Evolutionary conservation across 1,139 yeast genomes (phyloP).

Genomic region (Meyerozyma guilliermondii): DNA sequence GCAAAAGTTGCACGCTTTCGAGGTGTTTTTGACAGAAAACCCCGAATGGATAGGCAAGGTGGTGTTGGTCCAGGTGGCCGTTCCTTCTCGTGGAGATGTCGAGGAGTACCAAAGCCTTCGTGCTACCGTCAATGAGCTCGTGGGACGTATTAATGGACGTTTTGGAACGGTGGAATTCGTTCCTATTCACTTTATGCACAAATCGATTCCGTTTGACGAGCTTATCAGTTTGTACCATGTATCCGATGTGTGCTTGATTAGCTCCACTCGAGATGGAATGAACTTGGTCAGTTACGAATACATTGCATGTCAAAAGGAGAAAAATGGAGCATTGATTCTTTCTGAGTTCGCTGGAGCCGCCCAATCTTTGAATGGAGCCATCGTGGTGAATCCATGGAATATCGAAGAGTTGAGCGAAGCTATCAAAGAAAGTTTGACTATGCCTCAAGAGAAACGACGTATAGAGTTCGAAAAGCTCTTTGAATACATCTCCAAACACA

Average conservation of each 20-base stretch:
- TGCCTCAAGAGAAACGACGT: conserved; percentile 73
- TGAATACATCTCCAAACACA: conserved; percentile 83
- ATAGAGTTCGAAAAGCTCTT: conserved; percentile 80
- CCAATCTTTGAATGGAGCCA: conserved; percentile 88
- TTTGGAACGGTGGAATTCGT: conserved; percentile 97
- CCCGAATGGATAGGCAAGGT: conserved; percentile 99
- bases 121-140: conserved; percentile 91
- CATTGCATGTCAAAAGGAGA: conserved; percentile 88
- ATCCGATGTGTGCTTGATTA: conserved; percentile 87
- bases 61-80: conserved; percentile 93
- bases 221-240: conserved; percentile 79
- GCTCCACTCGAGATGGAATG: conserved; percentile 98
- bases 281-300: conserved; percentile 93
- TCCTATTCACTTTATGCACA: conserved; percentile 95
- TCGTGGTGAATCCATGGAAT: conserved; percentile 97
- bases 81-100: conserved; percentile 96
- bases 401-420: conserved; percentile 89
- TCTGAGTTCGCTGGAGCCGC: conserved; percentile 99
- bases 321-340: conserved; percentile 79
- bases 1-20: conserved; percentile 93
- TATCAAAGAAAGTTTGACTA: conserved; percentile 78
- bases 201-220: conserved; percentile 85
- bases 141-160: conserved; percentile 93
- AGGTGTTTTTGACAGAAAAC: conserved; percentile 82
- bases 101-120: conserved; percentile 95